Evolutionary conservation across 257 asterid species (phyloP), one percentile per base, ranked within the genome.

Genomic region (Forsythia suspensa): DNA sequence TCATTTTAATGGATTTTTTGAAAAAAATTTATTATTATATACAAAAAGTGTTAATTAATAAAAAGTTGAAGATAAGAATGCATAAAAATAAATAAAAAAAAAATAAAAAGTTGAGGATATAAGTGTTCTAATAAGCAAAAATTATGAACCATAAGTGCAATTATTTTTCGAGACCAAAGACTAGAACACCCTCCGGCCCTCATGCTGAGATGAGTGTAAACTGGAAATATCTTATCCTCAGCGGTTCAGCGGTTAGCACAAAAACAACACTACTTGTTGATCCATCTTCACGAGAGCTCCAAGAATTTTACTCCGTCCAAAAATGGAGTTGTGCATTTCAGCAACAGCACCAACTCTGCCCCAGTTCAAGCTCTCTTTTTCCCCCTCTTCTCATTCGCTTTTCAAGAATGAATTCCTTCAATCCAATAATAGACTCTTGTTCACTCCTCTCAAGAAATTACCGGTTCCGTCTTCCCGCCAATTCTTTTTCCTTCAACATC

Each of bases 301-400:
- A 71, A 70, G 59, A 13, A 74, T 16, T 52, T 48, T 72, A 71
- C 40, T 15, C 42, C 1, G 8, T 39, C 55, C 84, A 75, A 81
- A 74, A 77, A 91, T 92, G 97, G 89, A 81, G 92, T 81, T 87
- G 52, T 84, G 90, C 81, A 83, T 88, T 70, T 79, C 84, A 42
- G 68, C 88, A 6, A 76, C 88, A 8, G n/a, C 87, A 13, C 89
- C 84, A 72, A 79, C 86, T n/a, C 75, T 86, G 79, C 82, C 85
- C 82, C 84, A 69, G 68, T 83, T 84, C 86, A 83, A 70, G 21
- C 81, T 85, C 76, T 70, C 71, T 36, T 66, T 80, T 79, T 75
- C 83, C 4, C 73, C 73, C 57, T 71, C 85, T 67, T 81, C 85
- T 71, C 66, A 71, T 52, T 76, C 77, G n/a, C 72, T 82, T 55